These are phyloP conservation scores for Ceratocystiopsis minuta DNA, from an alignment of 2,329 filamentous ascomycete species.

Conservation along the genomic window DNA sequence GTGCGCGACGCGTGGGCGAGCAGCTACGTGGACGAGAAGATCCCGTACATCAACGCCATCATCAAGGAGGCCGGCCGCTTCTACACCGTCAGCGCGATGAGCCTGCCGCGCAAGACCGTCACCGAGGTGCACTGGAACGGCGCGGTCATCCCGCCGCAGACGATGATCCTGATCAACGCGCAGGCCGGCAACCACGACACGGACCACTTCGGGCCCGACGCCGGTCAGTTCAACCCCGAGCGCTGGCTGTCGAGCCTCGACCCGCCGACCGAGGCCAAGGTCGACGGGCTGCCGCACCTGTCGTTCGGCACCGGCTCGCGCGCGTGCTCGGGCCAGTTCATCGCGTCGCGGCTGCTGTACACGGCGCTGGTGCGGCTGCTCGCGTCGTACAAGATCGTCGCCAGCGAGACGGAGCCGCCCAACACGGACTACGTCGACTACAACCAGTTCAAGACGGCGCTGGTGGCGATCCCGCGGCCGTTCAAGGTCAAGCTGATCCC, in stretches of 20 bases:
- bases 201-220: constrained; percentile 41
- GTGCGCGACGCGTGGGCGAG: constrained; percentile 56
- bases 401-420: constrained; percentile 46
- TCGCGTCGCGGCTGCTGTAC: constrained; percentile 46
- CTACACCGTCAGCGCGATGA: constrained; percentile 67
- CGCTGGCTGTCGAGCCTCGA: constrained; percentile 34
- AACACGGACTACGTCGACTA: constrained; percentile 9
- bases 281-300: constrained; percentile 39
- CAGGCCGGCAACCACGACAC: constrained; percentile 60
- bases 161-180: constrained; percentile 65
- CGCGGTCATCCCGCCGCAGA: constrained; percentile 51
- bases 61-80: constrained; percentile 64
- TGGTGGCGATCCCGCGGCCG: constrained; percentile 7
- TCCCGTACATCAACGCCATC: constrained; percentile 59
- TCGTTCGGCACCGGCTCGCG: constrained; percentile 44
- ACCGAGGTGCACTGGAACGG: constrained; percentile 55
- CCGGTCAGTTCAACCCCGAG: constrained; percentile 48
- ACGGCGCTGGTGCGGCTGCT: constrained; percentile 38
- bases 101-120: constrained; percentile 52
- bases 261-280: constrained; percentile 3
- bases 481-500: constrained; percentile 9
- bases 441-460: constrained; percentile 8
- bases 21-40: constrained; percentile 55
- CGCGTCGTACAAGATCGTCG: constrained; percentile 23
- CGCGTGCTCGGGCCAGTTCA: constrained; percentile 45